These are phyloP conservation scores for Umbelopsis ramanniana DNA, from an alignment of 192 early-diverging fungal species.

Conservation along the genomic window DNA sequence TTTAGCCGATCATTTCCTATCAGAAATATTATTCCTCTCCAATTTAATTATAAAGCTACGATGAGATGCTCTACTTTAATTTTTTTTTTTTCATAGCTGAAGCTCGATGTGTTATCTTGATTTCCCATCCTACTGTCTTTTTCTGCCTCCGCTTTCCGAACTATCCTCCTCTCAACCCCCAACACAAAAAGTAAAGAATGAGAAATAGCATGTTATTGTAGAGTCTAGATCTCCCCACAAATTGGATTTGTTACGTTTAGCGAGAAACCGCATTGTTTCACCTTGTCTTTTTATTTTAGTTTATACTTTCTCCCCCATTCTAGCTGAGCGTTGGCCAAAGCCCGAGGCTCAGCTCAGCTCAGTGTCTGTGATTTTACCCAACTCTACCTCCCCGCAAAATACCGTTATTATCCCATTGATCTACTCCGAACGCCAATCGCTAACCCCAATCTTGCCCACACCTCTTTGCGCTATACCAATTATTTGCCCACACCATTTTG, in stretches of 20 bases:
- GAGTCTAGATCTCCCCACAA: not conserved
- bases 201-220: not conserved
- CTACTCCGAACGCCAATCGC: conserved; percentile 11
- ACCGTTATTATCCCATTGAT: not conserved
- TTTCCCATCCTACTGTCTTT: not conserved
- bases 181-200: not conserved
- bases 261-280: too few relatives aligned
- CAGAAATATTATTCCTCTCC: too few relatives aligned
- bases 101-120: too few relatives aligned
- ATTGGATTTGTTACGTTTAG: not conserved
- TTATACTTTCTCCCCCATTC: too few relatives aligned
- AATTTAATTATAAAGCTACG: too few relatives aligned
- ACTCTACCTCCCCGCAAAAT: conserved; percentile 1
- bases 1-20: too few relatives aligned
- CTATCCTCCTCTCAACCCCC: not conserved
- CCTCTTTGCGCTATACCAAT: not conserved
- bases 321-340: not conserved
- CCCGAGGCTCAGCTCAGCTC: not conserved
- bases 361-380: not conserved
- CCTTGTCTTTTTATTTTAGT: too few relatives aligned
- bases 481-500: too few relatives aligned
- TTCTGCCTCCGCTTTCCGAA: not conserved
- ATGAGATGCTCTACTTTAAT: too few relatives aligned
- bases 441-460: not conserved
- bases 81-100: too few relatives aligned